phyloP scores from a whole-genome alignment of 2,329 filamentous ascomycete genomes.

The Scedosporium boydii region DNA sequence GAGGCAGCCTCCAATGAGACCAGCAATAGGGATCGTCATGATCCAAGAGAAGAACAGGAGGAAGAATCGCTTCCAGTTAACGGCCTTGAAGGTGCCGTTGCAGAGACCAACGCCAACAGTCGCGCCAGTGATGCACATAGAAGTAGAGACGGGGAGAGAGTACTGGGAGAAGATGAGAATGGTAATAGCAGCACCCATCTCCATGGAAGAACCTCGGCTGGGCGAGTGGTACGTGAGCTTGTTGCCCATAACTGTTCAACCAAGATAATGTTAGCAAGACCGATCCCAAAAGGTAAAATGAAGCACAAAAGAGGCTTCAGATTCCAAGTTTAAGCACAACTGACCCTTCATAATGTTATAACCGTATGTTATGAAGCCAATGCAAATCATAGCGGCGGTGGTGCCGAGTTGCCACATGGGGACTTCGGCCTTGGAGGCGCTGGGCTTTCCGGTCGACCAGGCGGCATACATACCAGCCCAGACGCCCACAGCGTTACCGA shows the following conservation, averaged over 20 bases:
- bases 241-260: slow-evolving; percentile 61
- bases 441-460: slow-evolving; percentile 54
- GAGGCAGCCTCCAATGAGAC: slow-evolving; percentile 28
- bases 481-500: slow-evolving; percentile 60
- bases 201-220: slow-evolving; percentile 57
- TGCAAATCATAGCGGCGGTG: slow-evolving; percentile 50
- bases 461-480: slow-evolving; percentile 63
- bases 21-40: slow-evolving; percentile 33
- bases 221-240: slow-evolving; percentile 64
- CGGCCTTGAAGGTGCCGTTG: slow-evolving; percentile 61
- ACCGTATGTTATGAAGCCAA: slow-evolving; percentile 64
- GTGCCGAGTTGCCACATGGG: slow-evolving; percentile 71
- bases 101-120: slow-evolving; percentile 71
- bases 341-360: slow-evolving; percentile 78
- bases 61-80: slow-evolving; percentile 67
- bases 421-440: slow-evolving; percentile 53
- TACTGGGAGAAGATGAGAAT: slow-evolving; percentile 68
- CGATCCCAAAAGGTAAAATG: too few species aligned
- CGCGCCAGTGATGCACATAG: slow-evolving; percentile 75
- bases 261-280: background rate
- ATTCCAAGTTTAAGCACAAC: slow-evolving; percentile 11
- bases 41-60: slow-evolving; percentile 56
- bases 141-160: slow-evolving; percentile 66
- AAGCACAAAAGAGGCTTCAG: too few species aligned
- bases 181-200: slow-evolving; percentile 69